Evolutionary conservation across 768 basidiomycete species (phyloP).

Genomic region (Xerocomus spinulosus): DNA sequence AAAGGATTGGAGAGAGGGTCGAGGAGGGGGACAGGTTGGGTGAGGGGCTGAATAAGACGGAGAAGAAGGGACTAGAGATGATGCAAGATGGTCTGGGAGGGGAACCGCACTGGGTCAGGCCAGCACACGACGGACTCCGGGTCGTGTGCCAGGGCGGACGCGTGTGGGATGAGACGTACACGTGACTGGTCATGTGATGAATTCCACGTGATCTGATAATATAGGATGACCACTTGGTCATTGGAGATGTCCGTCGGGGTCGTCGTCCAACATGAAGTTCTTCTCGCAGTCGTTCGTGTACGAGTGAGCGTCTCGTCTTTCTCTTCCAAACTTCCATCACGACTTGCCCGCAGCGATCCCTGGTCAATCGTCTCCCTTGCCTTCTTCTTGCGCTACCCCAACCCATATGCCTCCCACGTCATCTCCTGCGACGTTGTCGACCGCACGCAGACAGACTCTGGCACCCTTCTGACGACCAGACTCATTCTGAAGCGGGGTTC

Average conservation of each 20-base stretch:
- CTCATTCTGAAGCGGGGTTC: conserved; percentile 90
- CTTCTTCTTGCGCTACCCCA: conserved; percentile 93
- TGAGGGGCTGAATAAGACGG: conserved; percentile 30
- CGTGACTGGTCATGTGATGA: conserved; percentile 14
- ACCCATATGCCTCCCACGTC: conserved; percentile 91
- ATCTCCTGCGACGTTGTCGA: conserved; percentile 94
- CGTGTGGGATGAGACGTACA: conserved; percentile 53
- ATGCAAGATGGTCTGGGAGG: conserved; percentile 46
- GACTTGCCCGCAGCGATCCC: conserved; percentile 60
- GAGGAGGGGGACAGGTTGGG: conserved; percentile 30
- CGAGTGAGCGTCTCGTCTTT: conserved; percentile 37
- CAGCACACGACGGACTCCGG: conserved; percentile 71
- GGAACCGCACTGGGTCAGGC: conserved; percentile 54
- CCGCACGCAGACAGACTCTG: conserved; percentile 65
- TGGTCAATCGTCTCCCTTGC: conserved; percentile 91
- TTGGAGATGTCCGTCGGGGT: conserved; percentile 20
- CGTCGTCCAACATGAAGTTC: conserved; percentile 49
- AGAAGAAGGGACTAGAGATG: conserved; percentile 40
- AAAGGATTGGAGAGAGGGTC: conserved; percentile 53
- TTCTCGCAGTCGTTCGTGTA: conserved; percentile 54
- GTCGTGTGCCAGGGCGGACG: conserved; percentile 38
- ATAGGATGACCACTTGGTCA: neutral
- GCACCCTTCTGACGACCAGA: conserved; percentile 78
- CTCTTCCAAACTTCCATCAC: neutral
- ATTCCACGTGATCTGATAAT: neutral